Evolutionary conservation across 352 stramenopile species (phyloP), one percentile per base, ranked within the genome.

Genomic region (Peronosclerospora sorghi): DNA sequence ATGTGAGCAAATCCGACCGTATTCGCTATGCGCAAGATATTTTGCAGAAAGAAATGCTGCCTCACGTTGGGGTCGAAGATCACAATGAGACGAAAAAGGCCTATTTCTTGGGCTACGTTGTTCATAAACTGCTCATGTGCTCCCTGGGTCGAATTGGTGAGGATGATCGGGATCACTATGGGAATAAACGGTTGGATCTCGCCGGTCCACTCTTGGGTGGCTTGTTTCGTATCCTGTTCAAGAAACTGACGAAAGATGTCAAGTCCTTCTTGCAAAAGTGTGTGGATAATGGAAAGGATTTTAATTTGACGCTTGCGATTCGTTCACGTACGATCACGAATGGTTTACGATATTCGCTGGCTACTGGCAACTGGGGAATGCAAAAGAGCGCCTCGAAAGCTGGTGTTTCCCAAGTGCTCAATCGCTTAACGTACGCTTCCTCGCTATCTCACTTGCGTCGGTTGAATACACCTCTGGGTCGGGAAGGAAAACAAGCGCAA

Each of bases 151-250:
- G 96, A 23, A 84, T 96, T 17, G 91, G 96, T 15, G 95, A 99
- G 67, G 96, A 99, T 59, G 97, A 99, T 66, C 89, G 96, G 52
- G 97, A 99, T 79, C 96, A 99, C 65, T 99, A 99, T 71, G 95
- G 94, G 40, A 99, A 99, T 79, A 99, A 99, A 62, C 85, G 97
- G 27, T 62, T 99, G 24, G 97, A 99, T 86, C 74, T 99, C 41
- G 97, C 96, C 15, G 97, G 97, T 50, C 94, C 96, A 8, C 64
- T 99, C 43, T 72, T 99, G 4, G 96, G 87, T 20, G 91, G 94
- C 24, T 72, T 99, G 30, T 99, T 99, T 73, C 86, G 96, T 45
- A 80, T 98, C 34, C 68, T 99, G 18, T 98, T 99, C 65, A 88
- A 97, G 57, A 98, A 98, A 60, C 73, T 99, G 32, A 98, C 92